Conservation (phyloP, 306 rosid species). For the Canavalia gladiata region DNA sequence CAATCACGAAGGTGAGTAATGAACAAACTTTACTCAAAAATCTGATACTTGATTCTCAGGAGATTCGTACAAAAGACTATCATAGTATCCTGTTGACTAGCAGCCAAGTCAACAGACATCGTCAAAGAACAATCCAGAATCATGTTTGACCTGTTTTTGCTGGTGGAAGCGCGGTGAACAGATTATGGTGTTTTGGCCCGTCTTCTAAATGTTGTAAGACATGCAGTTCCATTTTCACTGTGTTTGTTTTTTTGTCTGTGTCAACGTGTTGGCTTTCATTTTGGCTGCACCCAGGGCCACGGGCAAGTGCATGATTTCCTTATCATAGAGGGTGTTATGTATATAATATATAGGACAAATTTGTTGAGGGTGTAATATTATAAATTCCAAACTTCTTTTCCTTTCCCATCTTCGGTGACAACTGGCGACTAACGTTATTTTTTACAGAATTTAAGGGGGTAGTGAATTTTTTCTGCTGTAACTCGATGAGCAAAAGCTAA, state of each 20-base stretch:
- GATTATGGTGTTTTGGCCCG: conserved; percentile 28
- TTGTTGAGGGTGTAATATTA: conserved; percentile 10
- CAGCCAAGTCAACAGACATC: conserved; percentile 26
- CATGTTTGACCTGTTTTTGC: conserved; percentile 40
- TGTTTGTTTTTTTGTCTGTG: conserved; percentile 20
- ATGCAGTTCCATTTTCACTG: conserved; percentile 10
- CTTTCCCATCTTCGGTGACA: background rate
- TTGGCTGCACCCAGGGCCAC: conserved; percentile 24
- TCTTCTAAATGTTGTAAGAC: conserved; percentile 28
- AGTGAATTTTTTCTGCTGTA: background rate
- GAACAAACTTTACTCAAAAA: conserved; percentile 38
- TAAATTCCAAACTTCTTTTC: background rate
- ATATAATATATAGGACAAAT: conserved; percentile 16
- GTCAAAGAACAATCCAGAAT: conserved; percentile 32
- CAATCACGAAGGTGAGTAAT: conserved; percentile 43
- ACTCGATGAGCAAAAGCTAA: background rate
- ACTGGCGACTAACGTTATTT: background rate
- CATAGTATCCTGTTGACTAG: conserved; percentile 18
- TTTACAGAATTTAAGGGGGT: background rate
- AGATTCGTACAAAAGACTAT: conserved; percentile 38
- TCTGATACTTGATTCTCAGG: conserved; percentile 28
- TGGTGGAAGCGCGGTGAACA: conserved; percentile 38
- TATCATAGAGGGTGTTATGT: conserved; percentile 14
- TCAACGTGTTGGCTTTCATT: conserved; percentile 23
- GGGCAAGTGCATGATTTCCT: conserved; percentile 36